phyloP scores from a whole-genome alignment of 352 stramenopile genomes.

The Globisporangium viniferum region DNA sequence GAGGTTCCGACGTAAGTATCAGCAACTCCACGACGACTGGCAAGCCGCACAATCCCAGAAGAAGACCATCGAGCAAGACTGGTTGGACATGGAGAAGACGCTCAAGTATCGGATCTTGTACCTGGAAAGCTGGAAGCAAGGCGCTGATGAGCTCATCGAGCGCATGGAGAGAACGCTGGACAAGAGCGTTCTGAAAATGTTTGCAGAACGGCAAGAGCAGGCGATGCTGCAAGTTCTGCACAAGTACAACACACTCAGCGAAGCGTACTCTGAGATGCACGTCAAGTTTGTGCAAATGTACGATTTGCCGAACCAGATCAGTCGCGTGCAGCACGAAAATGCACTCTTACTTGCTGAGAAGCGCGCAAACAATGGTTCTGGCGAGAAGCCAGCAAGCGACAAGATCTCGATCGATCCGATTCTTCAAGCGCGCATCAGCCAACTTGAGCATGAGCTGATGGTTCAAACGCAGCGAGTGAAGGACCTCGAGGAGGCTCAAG shows the following conservation, averaged over 20 bases:
- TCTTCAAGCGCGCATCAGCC: slow-evolving; percentile 33
- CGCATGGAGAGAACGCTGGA: slow-evolving; percentile 60
- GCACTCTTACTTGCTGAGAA: slow-evolving; percentile 44
- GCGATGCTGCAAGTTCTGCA: slow-evolving; percentile 28
- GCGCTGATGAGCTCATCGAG: slow-evolving; percentile 57
- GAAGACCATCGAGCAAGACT: slow-evolving; percentile 56
- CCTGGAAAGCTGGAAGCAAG: slow-evolving; percentile 89
- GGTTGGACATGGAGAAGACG: slow-evolving; percentile 85
- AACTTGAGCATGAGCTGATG: slow-evolving; percentile 53
- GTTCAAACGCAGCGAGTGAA: slow-evolving; percentile 36
- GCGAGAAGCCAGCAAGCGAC: background rate
- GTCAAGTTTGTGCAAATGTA: slow-evolving; percentile 48
- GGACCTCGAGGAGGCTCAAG: slow-evolving; percentile 38
- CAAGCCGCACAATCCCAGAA: slow-evolving; percentile 28
- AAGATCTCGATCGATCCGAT: slow-evolving; percentile 15
- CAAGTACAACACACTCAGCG: slow-evolving; percentile 38
- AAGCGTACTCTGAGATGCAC: slow-evolving; percentile 45
- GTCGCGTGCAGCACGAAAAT: slow-evolving; percentile 42
- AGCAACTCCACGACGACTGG: slow-evolving; percentile 51
- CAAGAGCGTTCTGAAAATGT: slow-evolving; percentile 52
- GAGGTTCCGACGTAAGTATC: slow-evolving; percentile 59
- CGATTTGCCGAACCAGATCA: slow-evolving; percentile 44
- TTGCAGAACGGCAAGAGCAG: slow-evolving; percentile 41
- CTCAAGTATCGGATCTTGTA: slow-evolving; percentile 89
- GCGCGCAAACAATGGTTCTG: slow-evolving; percentile 3